Conservation (phyloP, 2,329 filamentous ascomycete genomes). For the Microcera coccophila region DNA sequence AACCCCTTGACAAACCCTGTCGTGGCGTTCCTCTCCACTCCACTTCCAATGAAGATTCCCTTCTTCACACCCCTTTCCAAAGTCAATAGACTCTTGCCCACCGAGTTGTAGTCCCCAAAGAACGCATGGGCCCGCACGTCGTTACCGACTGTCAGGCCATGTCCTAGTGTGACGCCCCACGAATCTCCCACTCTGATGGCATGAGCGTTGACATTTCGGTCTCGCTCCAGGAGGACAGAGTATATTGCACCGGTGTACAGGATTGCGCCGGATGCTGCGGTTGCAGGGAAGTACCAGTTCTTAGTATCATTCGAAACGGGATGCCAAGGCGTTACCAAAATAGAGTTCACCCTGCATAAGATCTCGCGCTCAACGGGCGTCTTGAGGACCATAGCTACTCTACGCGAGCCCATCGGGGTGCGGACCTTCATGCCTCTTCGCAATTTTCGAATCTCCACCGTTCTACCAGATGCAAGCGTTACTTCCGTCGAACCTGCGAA, state of each 20-base stretch:
- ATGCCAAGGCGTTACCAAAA: constrained; percentile 59
- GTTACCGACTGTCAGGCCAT: constrained; percentile 42
- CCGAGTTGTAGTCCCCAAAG: constrained; percentile 48
- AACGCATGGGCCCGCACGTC: constrained; percentile 48
- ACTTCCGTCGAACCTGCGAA: constrained; percentile 51
- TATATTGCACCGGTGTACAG: constrained; percentile 52
- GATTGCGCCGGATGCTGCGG: constrained; percentile 31
- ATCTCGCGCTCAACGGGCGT: constrained; percentile 39
- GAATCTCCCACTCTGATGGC: constrained; percentile 44
- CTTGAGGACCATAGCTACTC: constrained; percentile 49
- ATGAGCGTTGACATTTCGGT: constrained; percentile 43
- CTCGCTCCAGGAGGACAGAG: constrained; percentile 52
- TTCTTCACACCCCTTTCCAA: constrained; percentile 31
- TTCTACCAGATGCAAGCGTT: constrained; percentile 38
- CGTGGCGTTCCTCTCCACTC: constrained; percentile 36
- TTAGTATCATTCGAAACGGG: constrained; percentile 43
- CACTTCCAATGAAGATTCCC: constrained; percentile 44
- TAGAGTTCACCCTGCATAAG: constrained; percentile 44
- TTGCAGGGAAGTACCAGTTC: constrained; percentile 46
- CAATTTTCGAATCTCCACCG: constrained; percentile 41
- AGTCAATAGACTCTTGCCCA: constrained; percentile 37
- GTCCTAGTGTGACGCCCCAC: constrained; percentile 57
- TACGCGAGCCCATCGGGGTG: constrained; percentile 48
- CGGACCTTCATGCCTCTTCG: constrained; percentile 44
- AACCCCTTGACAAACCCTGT: constrained; percentile 38